Conservation (phyloP, 176 grass and related monocot genomes). For the Rhynchospora tenuis region DNA sequence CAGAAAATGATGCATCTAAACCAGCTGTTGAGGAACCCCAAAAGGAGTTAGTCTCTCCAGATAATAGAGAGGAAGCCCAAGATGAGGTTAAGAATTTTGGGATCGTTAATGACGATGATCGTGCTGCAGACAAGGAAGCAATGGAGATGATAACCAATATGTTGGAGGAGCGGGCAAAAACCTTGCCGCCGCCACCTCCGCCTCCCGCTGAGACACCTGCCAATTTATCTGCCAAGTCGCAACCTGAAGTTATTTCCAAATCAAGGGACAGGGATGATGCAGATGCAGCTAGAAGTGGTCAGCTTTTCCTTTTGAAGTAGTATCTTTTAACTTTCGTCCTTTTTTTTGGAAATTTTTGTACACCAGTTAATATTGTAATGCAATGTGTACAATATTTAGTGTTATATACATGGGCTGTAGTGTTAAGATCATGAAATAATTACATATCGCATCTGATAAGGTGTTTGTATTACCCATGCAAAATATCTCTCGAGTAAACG, state of each 20-base stretch:
- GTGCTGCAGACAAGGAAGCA: slow-evolving; percentile 52
- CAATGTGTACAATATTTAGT: background rate
- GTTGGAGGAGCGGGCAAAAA: slow-evolving; percentile 92
- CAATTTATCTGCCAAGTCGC: slow-evolving; percentile 28
- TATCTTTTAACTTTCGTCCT: background rate
- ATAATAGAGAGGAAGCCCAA: slow-evolving; percentile 40
- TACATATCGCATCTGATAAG: background rate
- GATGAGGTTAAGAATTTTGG: slow-evolving; percentile 61
- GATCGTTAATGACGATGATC: slow-evolving; percentile 78
- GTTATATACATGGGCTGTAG: background rate
- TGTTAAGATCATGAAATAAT: background rate
- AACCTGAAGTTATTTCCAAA: slow-evolving; percentile 42
- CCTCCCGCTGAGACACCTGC: slow-evolving; percentile 37
- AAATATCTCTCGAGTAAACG: background rate
- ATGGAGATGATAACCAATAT: slow-evolving; percentile 59
- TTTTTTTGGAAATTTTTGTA: slow-evolving; percentile 16
- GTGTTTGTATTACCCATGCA: background rate
- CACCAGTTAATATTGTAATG: background rate
- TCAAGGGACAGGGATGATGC: slow-evolving; percentile 48
- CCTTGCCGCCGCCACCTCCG: slow-evolving; percentile 63
- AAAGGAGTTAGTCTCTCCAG: slow-evolving; percentile 43
- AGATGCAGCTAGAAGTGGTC: slow-evolving; percentile 61
- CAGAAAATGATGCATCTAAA: slow-evolving; percentile 34
- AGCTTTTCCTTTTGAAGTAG: background rate
- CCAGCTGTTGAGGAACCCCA: slow-evolving; percentile 39